Evolutionary conservation across 768 basidiomycete species (phyloP).

Genomic region (Chlorophyllum brunneum): DNA sequence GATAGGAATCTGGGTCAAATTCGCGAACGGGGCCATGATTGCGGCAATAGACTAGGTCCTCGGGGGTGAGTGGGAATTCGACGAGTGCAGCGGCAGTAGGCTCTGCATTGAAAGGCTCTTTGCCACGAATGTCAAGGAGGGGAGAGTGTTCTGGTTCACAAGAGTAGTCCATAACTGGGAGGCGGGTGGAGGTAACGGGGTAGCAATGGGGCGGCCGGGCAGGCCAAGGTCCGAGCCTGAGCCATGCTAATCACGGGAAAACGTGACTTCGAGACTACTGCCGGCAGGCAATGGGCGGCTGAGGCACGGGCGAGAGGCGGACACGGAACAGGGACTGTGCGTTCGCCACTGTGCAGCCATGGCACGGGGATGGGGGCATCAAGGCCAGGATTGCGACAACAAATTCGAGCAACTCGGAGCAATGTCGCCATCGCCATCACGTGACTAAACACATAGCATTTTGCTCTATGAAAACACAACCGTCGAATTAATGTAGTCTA

Average conservation of each 20-base stretch:
- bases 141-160: constrained; percentile 48
- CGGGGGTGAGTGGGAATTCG: constrained; percentile 58
- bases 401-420: neutral
- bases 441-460: constrained; percentile 9
- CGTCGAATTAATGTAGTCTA: too few species aligned
- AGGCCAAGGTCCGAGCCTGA: neutral
- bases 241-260: neutral
- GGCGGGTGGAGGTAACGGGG: constrained; percentile 9
- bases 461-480: too few species aligned
- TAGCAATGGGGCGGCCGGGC: neutral
- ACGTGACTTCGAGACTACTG: neutral
- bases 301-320: too few species aligned
- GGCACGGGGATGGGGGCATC: too few species aligned
- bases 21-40: constrained; percentile 64
- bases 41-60: constrained; percentile 62
- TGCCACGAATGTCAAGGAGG: constrained; percentile 39
- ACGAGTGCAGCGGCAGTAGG: constrained; percentile 51
- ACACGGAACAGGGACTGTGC: too few species aligned
- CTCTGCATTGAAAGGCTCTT: constrained; percentile 68
- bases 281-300: too few species aligned
- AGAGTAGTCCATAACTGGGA: constrained; percentile 37
- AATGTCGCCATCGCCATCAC: constrained; percentile 18
- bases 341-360: too few species aligned
- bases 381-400: neutral
- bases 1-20: constrained; percentile 43